Evolutionary conservation across 2,329 filamentous ascomycete genomes (phyloP).

Genomic region (Sclerotinia glacialis): DNA sequence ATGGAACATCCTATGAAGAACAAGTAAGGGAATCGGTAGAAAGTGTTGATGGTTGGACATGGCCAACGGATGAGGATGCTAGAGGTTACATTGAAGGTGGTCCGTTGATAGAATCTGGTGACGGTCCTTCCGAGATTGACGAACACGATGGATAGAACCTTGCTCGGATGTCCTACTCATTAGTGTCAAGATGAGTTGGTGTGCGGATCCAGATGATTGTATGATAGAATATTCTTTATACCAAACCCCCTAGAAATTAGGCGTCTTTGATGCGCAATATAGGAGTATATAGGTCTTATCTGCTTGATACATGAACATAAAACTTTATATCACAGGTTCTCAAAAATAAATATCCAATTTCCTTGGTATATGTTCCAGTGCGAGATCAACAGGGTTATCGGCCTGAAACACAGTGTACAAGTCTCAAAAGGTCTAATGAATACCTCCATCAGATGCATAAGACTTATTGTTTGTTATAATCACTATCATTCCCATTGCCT

Average conservation of each 20-base stretch:
- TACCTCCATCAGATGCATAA: too few relatives aligned
- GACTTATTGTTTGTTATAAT: too few relatives aligned
- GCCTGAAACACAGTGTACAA: too few relatives aligned
- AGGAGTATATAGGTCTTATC: not conserved
- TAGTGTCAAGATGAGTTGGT: not conserved
- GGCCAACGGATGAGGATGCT: slow-evolving; percentile 34
- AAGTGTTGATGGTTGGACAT: slow-evolving; percentile 32
- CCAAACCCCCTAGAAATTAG: not conserved
- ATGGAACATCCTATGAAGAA: slow-evolving; percentile 24
- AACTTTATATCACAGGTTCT: not conserved
- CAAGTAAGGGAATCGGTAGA: slow-evolving; percentile 31
- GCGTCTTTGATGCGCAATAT: not conserved
- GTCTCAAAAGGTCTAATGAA: too few relatives aligned
- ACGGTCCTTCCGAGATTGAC: not conserved
- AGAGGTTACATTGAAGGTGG: slow-evolving; percentile 10
- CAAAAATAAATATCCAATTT: not conserved
- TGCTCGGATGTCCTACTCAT: not conserved
- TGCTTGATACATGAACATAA: not conserved
- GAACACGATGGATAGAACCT: not conserved
- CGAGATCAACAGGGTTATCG: too few relatives aligned
- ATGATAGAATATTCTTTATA: not conserved
- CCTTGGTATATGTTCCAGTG: too few relatives aligned
- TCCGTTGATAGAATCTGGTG: not conserved
- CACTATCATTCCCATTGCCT: too few relatives aligned
- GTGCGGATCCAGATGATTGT: not conserved